Evolutionary conservation across 177 flowering plant species (phyloP).

Genomic region (Vitis hybrid): DNA sequence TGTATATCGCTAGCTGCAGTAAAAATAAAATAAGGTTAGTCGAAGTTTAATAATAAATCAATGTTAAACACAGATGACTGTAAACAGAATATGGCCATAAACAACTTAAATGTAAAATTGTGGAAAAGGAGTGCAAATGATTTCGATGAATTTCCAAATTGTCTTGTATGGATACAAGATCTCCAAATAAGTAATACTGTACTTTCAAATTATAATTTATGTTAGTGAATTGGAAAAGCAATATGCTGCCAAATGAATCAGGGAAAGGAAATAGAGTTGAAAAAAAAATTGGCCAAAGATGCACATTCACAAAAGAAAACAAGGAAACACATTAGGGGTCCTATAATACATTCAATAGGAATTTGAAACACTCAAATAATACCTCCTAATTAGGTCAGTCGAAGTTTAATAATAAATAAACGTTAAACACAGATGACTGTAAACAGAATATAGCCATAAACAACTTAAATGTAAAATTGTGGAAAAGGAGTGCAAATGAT

Average conservation of each 20-base stretch:
- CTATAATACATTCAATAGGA: not conserved
- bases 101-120: not conserved
- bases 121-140: not conserved
- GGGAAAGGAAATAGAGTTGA: not conserved
- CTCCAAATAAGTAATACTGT: not conserved
- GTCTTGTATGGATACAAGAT: not conserved
- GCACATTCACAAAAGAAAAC: not conserved
- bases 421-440: not conserved
- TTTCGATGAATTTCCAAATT: not conserved
- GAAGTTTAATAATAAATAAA: not conserved
- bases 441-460: not conserved
- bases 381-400: not conserved
- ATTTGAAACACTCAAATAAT: not conserved
- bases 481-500: not conserved
- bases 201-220: not conserved
- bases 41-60: not conserved
- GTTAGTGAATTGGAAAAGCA: not conserved
- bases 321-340: not conserved
- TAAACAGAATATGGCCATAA: not conserved
- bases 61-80: not conserved
- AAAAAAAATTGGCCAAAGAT: not conserved
- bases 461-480: not conserved
- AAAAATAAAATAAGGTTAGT: not conserved
- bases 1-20: constrained; percentile 76
- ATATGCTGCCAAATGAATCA: not conserved